Evolutionary conservation across 2,329 filamentous ascomycete genomes (phyloP).

Genomic region (Trichophyton benhamiae): DNA sequence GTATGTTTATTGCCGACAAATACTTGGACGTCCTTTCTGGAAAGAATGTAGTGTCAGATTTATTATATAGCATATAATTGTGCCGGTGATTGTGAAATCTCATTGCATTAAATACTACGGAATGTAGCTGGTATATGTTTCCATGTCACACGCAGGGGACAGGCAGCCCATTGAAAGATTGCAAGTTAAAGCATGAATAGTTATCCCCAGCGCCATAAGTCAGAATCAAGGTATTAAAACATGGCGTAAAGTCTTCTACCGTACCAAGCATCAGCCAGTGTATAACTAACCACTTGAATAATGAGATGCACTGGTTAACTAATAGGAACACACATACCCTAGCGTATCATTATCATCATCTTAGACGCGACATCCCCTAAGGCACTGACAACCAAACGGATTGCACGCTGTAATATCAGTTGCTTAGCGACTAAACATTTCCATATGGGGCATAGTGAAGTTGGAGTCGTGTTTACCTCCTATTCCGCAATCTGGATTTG

Average conservation of each 20-base stretch:
- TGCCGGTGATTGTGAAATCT: not conserved
- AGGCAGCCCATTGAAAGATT: not conserved
- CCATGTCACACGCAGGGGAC: not conserved
- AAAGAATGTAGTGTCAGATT: not conserved
- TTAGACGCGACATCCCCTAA: not conserved
- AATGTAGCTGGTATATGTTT: not conserved
- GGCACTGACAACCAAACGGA: not conserved
- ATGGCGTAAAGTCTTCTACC: not conserved
- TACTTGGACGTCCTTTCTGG: not conserved
- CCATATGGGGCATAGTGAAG: not conserved
- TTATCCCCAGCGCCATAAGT: not conserved
- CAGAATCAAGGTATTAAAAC: not conserved
- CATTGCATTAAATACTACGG: not conserved
- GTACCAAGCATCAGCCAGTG: not conserved
- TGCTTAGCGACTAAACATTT: not conserved
- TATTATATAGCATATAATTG: not conserved
- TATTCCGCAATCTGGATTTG: not conserved
- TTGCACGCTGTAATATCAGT: not conserved
- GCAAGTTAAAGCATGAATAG: not conserved
- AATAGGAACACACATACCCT: not conserved
- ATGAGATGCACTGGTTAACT: not conserved
- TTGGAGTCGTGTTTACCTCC: not conserved
- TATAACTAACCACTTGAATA: not conserved
- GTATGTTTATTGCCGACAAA: not conserved
- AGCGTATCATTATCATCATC: not conserved